Evolutionary conservation across 345 rosid species (phyloP).

Genomic region (Syzygium aromaticum): DNA sequence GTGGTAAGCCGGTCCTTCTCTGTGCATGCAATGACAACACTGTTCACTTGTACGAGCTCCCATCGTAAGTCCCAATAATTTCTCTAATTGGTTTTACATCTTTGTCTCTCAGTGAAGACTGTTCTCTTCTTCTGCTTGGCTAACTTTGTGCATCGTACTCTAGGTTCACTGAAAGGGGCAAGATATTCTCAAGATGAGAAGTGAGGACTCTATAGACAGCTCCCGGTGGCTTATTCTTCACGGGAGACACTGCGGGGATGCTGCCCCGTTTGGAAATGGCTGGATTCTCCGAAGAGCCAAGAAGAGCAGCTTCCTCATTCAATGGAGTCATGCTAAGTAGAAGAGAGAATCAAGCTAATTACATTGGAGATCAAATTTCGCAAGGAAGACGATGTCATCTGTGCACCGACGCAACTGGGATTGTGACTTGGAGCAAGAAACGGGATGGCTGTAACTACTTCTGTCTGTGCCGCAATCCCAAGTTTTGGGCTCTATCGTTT

Average conservation of each 20-base stretch:
- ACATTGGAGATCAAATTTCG: not conserved
- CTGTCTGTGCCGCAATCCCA: no score
- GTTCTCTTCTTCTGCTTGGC: no score
- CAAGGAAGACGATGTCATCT: not conserved
- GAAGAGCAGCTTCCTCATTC: not conserved
- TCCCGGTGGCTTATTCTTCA: constrained; percentile 34
- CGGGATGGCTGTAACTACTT: no score
- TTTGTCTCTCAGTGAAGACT: not conserved
- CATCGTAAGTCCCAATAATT: constrained; percentile 25
- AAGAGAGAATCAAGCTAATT: not conserved
- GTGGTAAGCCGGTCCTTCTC: constrained; percentile 33
- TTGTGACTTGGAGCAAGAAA: no score
- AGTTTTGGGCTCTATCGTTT: not conserved
- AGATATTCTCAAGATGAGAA: constrained; percentile 25
- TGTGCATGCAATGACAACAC: constrained; percentile 31
- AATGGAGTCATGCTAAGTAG: not conserved
- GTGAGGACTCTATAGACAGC: constrained; percentile 24
- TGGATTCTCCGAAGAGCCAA: not conserved
- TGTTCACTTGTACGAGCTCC: constrained; percentile 28
- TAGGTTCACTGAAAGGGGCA: constrained; percentile 43
- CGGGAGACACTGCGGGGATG: constrained; percentile 41
- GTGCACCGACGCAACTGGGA: no score
- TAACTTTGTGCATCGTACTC: not conserved
- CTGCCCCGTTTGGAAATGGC: constrained; percentile 25
- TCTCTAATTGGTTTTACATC: not conserved